Percentiles rank a stretch among this genome's conserved stretches.
phyloP scores from a whole-genome alignment of 1,284 basidiomycete genomes.

The Pseudozyma sp. region DNA sequence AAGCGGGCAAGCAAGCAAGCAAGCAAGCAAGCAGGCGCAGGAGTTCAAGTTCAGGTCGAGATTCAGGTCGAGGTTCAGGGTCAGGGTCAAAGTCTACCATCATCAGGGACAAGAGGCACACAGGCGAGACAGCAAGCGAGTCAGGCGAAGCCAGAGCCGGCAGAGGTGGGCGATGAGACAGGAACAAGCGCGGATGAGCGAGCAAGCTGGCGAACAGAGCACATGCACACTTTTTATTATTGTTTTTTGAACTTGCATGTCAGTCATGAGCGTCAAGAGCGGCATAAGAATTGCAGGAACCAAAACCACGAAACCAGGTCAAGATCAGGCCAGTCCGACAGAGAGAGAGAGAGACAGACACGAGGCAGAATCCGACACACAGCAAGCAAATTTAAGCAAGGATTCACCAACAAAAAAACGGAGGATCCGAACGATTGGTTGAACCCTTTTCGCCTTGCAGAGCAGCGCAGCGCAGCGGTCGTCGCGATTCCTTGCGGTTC shows the following conservation, averaged over 20 bases:
- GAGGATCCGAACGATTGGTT: constrained; percentile 12
- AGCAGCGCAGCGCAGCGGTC: background rate
- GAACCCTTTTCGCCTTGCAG: background rate
- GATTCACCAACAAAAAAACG: too few species aligned
- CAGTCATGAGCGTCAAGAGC: too few species aligned
- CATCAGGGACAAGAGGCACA: too few species aligned
- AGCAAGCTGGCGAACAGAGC: background rate
- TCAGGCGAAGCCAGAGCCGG: background rate
- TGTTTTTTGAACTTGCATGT: too few species aligned
- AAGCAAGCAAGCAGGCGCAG: background rate
- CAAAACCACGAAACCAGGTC: too few species aligned
- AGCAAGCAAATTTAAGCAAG: too few species aligned
- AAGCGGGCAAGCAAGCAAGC: background rate
- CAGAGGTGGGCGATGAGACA: background rate
- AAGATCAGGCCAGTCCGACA: background rate
- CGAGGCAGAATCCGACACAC: constrained; percentile 2
- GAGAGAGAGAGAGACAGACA: background rate
- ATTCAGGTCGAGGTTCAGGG: background rate
- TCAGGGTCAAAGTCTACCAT: too few species aligned
- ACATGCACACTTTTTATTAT: too few species aligned
- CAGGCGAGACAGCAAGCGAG: background rate
- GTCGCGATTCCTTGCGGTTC: too few species aligned
- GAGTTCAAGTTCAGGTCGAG: background rate
- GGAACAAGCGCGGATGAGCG: background rate
- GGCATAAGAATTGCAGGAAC: too few species aligned